A percentile compares a stretch with the other conserved stretches of the same genome.
These are phyloP conservation scores for Rhododendron simsii DNA, from an alignment of 148 eudicot genomes.

Conservation along the genomic window DNA sequence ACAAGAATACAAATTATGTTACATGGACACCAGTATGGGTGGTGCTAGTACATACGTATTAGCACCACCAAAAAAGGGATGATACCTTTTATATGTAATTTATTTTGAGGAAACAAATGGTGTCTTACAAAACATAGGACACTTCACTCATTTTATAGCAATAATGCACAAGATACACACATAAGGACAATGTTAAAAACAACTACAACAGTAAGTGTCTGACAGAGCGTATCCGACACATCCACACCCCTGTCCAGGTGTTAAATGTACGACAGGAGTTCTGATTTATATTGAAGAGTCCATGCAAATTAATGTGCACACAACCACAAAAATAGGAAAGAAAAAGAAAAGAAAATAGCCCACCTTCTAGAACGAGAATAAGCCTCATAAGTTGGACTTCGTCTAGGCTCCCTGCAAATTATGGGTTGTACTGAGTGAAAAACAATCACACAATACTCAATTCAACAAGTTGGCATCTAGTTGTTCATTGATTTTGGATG, in stretches of 20 bases:
- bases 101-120: background rate
- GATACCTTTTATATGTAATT: background rate
- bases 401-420: conserved; percentile 73
- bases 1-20: background rate
- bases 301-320: background rate
- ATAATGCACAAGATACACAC: background rate
- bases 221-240: background rate
- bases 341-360: background rate
- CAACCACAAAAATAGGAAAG: background rate
- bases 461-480: conserved; percentile 1
- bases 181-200: background rate
- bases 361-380: conserved; percentile 88
- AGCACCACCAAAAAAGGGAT: background rate
- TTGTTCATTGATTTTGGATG: background rate
- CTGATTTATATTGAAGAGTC: background rate
- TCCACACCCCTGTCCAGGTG: background rate
- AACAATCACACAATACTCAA: background rate
- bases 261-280: background rate
- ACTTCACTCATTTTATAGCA: background rate
- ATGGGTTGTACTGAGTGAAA: background rate
- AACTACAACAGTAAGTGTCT: background rate
- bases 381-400: conserved; percentile 96
- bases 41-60: background rate
- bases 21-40: background rate
- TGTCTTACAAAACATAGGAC: background rate